Evolutionary conservation across 148 eudicot genomes (phyloP).

Genomic region (Chenopodium quinoa): DNA sequence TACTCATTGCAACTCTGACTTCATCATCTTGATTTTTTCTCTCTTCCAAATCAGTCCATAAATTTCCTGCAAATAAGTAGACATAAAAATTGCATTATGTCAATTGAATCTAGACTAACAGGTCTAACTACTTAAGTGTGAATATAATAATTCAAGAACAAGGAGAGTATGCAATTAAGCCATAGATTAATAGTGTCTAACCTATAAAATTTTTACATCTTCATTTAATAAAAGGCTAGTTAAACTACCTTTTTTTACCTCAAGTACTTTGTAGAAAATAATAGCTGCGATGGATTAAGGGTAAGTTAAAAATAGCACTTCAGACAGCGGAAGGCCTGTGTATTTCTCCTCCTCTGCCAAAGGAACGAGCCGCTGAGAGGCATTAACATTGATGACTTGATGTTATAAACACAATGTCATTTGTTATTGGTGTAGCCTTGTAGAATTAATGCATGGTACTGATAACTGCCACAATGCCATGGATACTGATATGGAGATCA

Average conservation of each 20-base stretch:
- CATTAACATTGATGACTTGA: background rate
- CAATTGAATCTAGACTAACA: background rate
- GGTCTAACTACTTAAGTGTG: background rate
- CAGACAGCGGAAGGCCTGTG: background rate
- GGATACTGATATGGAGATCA: background rate
- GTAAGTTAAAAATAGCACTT: background rate
- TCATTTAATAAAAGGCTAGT: too few species aligned
- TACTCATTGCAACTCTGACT: constrained; percentile 20
- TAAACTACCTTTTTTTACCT: too few species aligned
- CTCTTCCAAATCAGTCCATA: constrained; percentile 36
- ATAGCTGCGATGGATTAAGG: too few species aligned
- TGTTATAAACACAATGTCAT: background rate
- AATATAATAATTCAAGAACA: background rate
- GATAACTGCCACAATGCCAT: background rate
- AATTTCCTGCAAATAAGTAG: constrained; percentile 32
- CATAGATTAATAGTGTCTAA: background rate
- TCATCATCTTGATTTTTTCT: constrained; percentile 14
- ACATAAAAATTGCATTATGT: background rate
- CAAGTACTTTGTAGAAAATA: background rate
- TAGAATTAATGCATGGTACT: background rate
- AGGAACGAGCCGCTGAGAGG: background rate
- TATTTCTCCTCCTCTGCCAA: background rate
- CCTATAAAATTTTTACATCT: too few species aligned
- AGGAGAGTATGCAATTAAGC: background rate
- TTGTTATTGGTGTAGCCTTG: background rate